Percentiles rank a stretch among this genome's conserved stretches.
Conservation (phyloP, 202 grass and related monocot genomes). For the Panicum virgatum region DNA sequence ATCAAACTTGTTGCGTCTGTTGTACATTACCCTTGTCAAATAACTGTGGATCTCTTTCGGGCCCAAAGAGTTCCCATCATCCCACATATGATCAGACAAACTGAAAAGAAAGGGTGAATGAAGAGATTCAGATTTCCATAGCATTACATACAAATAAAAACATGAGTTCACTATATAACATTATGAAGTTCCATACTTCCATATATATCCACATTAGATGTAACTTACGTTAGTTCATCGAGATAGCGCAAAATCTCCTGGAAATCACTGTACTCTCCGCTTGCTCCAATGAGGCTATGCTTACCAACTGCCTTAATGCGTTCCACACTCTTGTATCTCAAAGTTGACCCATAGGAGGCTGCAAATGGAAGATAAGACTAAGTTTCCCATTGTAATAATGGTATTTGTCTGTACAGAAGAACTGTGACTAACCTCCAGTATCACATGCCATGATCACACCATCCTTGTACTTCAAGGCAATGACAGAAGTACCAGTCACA, state of each 20-base stretch:
- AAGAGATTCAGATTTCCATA: slow-evolving; percentile 21
- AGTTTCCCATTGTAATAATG: background rate
- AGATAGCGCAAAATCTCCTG: slow-evolving; percentile 98
- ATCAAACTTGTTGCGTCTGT: slow-evolving; percentile 96
- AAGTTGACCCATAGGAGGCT: slow-evolving; percentile 97
- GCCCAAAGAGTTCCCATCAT: slow-evolving; percentile 96
- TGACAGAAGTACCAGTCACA: slow-evolving; percentile 94
- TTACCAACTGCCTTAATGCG: slow-evolving; percentile 89
- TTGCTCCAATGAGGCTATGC: slow-evolving; percentile 94
- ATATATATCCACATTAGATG: background rate
- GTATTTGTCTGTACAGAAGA: background rate
- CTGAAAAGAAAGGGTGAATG: slow-evolving; percentile 38
- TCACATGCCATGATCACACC: slow-evolving; percentile 93
- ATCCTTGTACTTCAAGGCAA: slow-evolving; percentile 98
- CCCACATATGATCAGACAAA: slow-evolving; percentile 95
- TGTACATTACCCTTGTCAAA: slow-evolving; percentile 94
- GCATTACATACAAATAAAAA: background rate
- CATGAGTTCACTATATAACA: background rate
- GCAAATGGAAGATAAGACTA: slow-evolving; percentile 28
- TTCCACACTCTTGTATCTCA: slow-evolving; percentile 98
- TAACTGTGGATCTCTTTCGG: slow-evolving; percentile 94
- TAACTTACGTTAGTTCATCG: slow-evolving; percentile 91
- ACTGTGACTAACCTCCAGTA: slow-evolving; percentile 68
- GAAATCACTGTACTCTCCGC: slow-evolving; percentile 96
- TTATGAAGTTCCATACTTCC: slow-evolving; percentile 15